These are phyloP conservation scores for Botryococcus braunii DNA, from an alignment of 163 green algal species.

Conservation along the genomic window DNA sequence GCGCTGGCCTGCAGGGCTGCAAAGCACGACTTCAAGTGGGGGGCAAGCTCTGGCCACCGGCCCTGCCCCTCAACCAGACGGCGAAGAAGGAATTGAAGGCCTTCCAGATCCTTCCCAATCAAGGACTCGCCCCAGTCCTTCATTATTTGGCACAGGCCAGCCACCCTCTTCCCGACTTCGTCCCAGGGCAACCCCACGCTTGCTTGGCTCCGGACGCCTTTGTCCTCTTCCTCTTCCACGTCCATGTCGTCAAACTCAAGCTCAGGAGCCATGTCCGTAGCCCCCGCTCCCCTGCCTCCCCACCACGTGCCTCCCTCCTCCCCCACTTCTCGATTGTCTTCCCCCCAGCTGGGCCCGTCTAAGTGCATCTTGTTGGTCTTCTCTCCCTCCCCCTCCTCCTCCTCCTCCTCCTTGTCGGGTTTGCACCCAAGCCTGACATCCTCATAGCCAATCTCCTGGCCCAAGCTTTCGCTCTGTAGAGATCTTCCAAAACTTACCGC, in stretches of 20 bases:
- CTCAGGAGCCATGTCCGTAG: background rate
- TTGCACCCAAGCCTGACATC: no score
- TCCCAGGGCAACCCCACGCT: background rate
- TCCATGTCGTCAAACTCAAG: background rate
- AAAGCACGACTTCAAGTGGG: background rate
- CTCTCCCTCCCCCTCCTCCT: no score
- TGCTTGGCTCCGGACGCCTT: background rate
- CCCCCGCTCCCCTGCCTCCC: background rate
- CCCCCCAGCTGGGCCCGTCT: no score
- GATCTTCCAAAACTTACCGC: no score
- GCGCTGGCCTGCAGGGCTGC: background rate
- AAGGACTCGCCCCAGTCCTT: conserved; percentile 1
- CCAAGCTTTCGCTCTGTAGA: no score
- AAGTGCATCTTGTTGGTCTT: no score
- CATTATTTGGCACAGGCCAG: conserved; percentile 2
- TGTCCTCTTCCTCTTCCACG: background rate
- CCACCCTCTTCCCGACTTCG: background rate
- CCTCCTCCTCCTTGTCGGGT: no score
- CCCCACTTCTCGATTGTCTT: no score
- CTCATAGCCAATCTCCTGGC: no score
- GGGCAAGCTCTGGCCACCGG: background rate
- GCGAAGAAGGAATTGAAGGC: conserved; percentile 11
- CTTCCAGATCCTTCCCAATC: conserved; percentile 12
- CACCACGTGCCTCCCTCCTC: background rate
- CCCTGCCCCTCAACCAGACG: background rate